These are phyloP conservation scores for Boletus subparvulus DNA, from an alignment of 768 basidiomycete genomes.

Conservation along the genomic window DNA sequence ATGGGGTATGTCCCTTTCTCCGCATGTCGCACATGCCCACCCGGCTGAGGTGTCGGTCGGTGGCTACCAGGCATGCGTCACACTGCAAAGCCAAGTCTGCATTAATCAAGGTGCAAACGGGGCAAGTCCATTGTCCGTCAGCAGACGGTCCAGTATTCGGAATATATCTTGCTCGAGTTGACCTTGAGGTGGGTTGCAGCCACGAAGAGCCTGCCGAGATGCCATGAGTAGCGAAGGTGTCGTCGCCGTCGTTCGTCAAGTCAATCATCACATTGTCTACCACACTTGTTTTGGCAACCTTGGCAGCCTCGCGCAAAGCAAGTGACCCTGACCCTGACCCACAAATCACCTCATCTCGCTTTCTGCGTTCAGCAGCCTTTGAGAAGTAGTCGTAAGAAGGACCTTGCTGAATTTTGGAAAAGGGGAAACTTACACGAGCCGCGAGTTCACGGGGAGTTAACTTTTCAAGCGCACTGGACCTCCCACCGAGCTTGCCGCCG, in stretches of 20 bases:
- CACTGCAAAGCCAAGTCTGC: constrained; percentile 49
- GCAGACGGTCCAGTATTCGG: background rate
- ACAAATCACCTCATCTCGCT: constrained; percentile 72
- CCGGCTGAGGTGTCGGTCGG: constrained; percentile 39
- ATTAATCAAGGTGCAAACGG: constrained; percentile 69
- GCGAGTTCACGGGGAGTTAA: constrained; percentile 71
- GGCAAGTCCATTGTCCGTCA: constrained; percentile 49
- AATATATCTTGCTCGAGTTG: background rate
- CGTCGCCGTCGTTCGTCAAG: constrained; percentile 43
- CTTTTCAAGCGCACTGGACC: constrained; percentile 35
- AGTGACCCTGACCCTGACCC: constrained; percentile 57
- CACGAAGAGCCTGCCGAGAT: constrained; percentile 27
- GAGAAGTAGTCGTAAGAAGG: background rate
- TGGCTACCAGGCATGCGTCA: constrained; percentile 51
- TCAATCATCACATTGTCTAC: constrained; percentile 56
- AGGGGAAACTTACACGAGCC: constrained; percentile 43
- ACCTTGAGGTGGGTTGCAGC: background rate
- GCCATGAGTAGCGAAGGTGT: background rate
- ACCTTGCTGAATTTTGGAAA: constrained; percentile 17
- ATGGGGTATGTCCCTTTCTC: constrained; percentile 58
- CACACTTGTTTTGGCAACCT: constrained; percentile 67
- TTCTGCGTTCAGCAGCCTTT: constrained; percentile 85
- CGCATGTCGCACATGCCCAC: constrained; percentile 70
- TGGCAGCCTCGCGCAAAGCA: constrained; percentile 61
- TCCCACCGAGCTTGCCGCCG: constrained; percentile 63